phyloP scores from a whole-genome alignment of 2,329 filamentous ascomycete species.

The Tolypocladium guangdongense region DNA sequence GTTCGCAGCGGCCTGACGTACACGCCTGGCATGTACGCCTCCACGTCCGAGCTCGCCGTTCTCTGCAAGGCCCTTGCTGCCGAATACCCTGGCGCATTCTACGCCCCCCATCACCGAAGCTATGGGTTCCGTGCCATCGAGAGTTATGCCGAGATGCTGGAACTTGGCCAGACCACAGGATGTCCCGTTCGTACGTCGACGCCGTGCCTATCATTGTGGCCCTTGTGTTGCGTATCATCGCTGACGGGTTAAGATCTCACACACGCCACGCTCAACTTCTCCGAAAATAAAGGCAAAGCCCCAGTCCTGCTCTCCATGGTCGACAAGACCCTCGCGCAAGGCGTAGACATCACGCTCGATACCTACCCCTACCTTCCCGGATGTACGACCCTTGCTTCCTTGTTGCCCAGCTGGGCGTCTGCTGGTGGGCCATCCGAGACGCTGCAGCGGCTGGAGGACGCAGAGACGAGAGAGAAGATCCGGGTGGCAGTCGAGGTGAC shows the following conservation, averaged over 20 bases:
- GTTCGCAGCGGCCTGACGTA: constrained; percentile 11
- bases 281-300: constrained; percentile 12
- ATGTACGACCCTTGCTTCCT: constrained; percentile 11
- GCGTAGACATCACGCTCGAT: constrained; percentile 12
- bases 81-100: constrained; percentile 11
- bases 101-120: constrained; percentile 14
- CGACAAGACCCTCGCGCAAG: constrained; percentile 7
- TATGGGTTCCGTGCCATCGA: constrained; percentile 12
- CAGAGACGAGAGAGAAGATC: constrained; percentile 10
- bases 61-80: constrained; percentile 10
- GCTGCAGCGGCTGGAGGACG: constrained; percentile 8
- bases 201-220: not conserved
- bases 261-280: constrained; percentile 13
- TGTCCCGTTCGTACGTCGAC: constrained; percentile 12
- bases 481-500: constrained; percentile 11
- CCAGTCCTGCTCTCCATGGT: constrained; percentile 10
- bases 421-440: constrained; percentile 11
- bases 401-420: constrained; percentile 13
- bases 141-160: constrained; percentile 13
- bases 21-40: constrained; percentile 15
- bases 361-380: constrained; percentile 14
- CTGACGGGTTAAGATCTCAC: constrained; percentile 9
- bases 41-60: constrained; percentile 10
- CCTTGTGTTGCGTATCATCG: not conserved
- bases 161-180: constrained; percentile 10